phyloP scores from a whole-genome alignment of 2,329 filamentous ascomycete species.

The Colletotrichum sp. region DNA sequence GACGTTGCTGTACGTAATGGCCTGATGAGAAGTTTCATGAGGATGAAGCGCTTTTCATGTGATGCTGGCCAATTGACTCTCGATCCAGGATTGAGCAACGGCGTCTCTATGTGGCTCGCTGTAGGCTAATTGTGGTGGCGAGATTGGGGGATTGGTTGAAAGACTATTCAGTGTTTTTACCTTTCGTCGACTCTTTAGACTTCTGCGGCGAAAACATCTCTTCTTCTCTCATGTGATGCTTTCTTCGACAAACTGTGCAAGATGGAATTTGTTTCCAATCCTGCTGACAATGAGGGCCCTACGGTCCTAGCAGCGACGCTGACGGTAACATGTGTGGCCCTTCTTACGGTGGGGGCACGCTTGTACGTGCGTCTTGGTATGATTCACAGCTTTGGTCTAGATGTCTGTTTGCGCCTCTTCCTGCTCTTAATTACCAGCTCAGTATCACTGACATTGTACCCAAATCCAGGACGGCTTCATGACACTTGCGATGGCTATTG shows the following conservation, averaged over 20 bases:
- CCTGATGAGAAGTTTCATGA: neutral
- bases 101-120: neutral
- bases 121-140: neutral
- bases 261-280: conserved; percentile 28
- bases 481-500: conserved; percentile 30
- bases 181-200: conserved; percentile 25
- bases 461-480: conserved; percentile 33
- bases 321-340: conserved; percentile 39
- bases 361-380: conserved; percentile 51
- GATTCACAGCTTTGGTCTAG: conserved; percentile 51
- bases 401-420: conserved; percentile 36
- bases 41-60: neutral
- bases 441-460: neutral
- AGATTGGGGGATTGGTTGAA: neutral
- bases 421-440: no score
- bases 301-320: conserved; percentile 45
- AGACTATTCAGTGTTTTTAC: neutral
- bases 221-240: conserved; percentile 28
- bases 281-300: conserved; percentile 37
- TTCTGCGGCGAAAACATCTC: conserved; percentile 5
- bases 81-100: neutral
- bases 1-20: neutral
- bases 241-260: neutral
- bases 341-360: conserved; percentile 43
- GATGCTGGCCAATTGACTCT: neutral